Conservation (phyloP, 371 early-diverging fungal species). For the Aphelidium insulamus region DNA sequence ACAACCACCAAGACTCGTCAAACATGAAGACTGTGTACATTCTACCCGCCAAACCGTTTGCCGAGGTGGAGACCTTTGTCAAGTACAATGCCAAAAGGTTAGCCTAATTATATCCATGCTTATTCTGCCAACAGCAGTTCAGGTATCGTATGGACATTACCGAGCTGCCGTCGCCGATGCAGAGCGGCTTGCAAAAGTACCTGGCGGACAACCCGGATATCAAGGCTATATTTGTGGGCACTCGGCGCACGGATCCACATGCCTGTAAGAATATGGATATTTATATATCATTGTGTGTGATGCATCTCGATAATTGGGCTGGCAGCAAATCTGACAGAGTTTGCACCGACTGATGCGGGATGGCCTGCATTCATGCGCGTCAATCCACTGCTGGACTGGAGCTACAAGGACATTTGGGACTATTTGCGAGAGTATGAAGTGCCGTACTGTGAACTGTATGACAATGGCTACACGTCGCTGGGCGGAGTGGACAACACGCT, state of each 20-base stretch:
- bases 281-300: neutral
- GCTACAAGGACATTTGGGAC: constrained; percentile 64
- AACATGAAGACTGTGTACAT: constrained; percentile 39
- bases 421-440: constrained; percentile 39
- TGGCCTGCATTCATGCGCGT: constrained; percentile 87
- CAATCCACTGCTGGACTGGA: constrained; percentile 81
- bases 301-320: neutral
- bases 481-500: constrained; percentile 64
- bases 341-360: constrained; percentile 56
- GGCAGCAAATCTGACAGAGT: constrained; percentile 33
- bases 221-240: constrained; percentile 72
- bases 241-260: constrained; percentile 75
- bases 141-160: constrained; percentile 41
- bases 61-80: constrained; percentile 73
- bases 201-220: constrained; percentile 26
- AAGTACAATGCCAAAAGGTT: constrained; percentile 22
- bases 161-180: constrained; percentile 51
- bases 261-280: constrained; percentile 22
- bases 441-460: constrained; percentile 76
- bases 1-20: constrained; percentile 5
- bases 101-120: neutral
- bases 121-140: neutral
- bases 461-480: constrained; percentile 82
- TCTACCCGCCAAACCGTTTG: constrained; percentile 47
- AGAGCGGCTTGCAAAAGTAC: constrained; percentile 43